phyloP scores from a whole-genome alignment of 2,329 filamentous ascomycete genomes.

The Teratosphaeria viscida region DNA sequence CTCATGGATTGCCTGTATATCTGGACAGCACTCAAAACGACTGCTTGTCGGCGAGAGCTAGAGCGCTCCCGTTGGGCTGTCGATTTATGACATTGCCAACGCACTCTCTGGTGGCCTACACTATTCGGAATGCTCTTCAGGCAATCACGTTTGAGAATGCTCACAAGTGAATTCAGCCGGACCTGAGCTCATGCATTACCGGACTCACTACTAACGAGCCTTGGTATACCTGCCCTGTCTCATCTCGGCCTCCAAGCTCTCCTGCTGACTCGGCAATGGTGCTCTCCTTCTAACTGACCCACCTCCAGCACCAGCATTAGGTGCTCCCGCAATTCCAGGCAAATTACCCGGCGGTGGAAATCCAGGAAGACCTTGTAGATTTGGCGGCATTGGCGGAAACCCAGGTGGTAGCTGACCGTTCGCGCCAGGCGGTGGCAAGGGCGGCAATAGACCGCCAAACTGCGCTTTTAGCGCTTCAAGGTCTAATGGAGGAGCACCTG shows the following conservation, averaged over 20 bases:
- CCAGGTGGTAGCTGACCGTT: conserved; percentile 17
- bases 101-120: neutral
- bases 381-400: conserved; percentile 25
- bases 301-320: neutral
- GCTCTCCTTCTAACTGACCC: conserved; percentile 41
- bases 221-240: conserved; percentile 43
- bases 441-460: conserved; percentile 20
- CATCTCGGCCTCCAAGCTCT: conserved; percentile 71
- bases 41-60: no score
- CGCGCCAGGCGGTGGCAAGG: conserved; percentile 13
- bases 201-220: conserved; percentile 21
- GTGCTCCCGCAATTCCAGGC: neutral
- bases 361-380: conserved; percentile 4
- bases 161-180: neutral
- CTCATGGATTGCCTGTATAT: no score
- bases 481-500: conserved; percentile 17
- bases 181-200: neutral
- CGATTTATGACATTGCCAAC: no score
- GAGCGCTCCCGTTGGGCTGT: no score
- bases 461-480: conserved; percentile 22
- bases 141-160: neutral
- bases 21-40: no score
- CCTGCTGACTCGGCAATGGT: conserved; percentile 72
- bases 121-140: neutral
- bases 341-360: conserved; percentile 9